phyloP scores from a whole-genome alignment of 768 basidiomycete species.

The Neoboletus brunneissimus region DNA sequence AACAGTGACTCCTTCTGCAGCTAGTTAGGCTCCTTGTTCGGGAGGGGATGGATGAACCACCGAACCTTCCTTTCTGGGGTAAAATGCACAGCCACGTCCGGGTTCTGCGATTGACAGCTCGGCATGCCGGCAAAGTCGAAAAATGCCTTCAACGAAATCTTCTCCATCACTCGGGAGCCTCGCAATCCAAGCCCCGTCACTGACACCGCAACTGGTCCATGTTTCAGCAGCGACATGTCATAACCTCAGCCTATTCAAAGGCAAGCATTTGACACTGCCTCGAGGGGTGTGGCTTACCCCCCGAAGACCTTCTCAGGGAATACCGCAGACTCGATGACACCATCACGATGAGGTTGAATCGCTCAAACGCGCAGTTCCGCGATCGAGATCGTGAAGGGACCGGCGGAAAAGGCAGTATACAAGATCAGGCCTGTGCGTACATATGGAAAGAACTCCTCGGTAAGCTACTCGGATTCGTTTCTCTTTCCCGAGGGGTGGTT shows the following conservation, averaged over 20 bases:
- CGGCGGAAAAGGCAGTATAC: conserved; percentile 48
- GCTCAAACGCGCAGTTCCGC: conserved; percentile 70
- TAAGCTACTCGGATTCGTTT: conserved; percentile 36
- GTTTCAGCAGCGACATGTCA: conserved; percentile 73
- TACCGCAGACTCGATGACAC: conserved; percentile 79
- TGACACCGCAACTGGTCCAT: conserved; percentile 61
- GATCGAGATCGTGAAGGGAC: conserved; percentile 61
- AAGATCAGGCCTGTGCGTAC: conserved; percentile 72
- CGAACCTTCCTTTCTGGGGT: conserved; percentile 32
- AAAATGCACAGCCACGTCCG: conserved; percentile 12
- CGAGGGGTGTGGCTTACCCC: conserved; percentile 15
- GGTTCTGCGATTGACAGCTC: conserved; percentile 24
- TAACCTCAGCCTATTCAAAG: conserved; percentile 78
- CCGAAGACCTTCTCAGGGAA: conserved; percentile 73
- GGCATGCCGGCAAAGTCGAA: conserved; percentile 27
- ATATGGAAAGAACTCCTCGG: conserved; percentile 80
- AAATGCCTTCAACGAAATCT: conserved; percentile 41
- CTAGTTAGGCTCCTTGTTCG: background rate
- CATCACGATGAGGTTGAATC: conserved; percentile 77
- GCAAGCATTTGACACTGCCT: conserved; percentile 12
- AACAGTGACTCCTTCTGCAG: background rate
- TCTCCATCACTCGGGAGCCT: conserved; percentile 62
- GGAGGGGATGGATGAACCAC: conserved; percentile 13
- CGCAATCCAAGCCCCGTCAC: conserved; percentile 62
- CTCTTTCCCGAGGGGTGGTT: conserved; percentile 16